phyloP scores from a whole-genome alignment of 768 basidiomycete species.

The Naematelia encephala region DNA sequence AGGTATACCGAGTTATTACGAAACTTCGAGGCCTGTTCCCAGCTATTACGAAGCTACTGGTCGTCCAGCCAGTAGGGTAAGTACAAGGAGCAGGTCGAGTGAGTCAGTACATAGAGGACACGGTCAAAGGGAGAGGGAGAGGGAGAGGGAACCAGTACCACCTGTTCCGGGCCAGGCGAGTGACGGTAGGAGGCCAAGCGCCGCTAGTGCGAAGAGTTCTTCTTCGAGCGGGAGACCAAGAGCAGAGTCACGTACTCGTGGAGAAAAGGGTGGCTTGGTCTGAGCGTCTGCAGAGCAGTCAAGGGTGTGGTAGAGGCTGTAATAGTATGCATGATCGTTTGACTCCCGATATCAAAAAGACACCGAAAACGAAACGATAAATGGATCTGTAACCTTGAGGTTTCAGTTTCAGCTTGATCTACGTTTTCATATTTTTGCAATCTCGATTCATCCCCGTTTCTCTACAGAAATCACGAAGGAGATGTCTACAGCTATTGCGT shows the following conservation, averaged over 20 bases:
- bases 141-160: neutral
- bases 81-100: neutral
- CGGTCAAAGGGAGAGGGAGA: neutral
- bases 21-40: neutral
- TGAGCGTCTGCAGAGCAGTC: neutral
- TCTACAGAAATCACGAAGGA: neutral
- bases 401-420: neutral
- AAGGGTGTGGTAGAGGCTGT: too few species aligned
- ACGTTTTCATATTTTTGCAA: neutral
- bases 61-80: neutral
- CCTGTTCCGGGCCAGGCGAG: neutral
- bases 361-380: too few species aligned
- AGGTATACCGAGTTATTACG: conserved; percentile 5
- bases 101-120: neutral
- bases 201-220: neutral
- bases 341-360: too few species aligned
- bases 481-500: neutral
- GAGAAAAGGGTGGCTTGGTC: neutral
- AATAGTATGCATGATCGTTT: too few species aligned
- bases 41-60: neutral
- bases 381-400: neutral
- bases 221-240: neutral
- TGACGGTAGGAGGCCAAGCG: neutral
- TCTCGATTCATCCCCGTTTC: too few species aligned
- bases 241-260: neutral